phyloP scores from a whole-genome alignment of 208 protist species.

The Leishmania lainsoni region DNA sequence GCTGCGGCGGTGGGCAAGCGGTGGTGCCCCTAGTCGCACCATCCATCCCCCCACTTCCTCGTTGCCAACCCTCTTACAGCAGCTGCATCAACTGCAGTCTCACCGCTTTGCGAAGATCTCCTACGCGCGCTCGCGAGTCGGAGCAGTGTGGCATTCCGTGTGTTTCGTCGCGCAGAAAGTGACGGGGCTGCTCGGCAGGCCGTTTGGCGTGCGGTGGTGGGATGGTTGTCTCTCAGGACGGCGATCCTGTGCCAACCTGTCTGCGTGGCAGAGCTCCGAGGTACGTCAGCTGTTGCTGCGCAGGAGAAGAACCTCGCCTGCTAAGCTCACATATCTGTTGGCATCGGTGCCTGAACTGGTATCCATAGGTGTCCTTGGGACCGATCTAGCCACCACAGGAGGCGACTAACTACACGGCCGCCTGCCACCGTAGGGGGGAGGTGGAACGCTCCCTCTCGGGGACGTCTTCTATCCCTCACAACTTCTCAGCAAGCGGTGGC shows the following conservation, averaged over 20 bases:
- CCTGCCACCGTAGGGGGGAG: not conserved
- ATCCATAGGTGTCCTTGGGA: not conserved
- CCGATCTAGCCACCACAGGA: not conserved
- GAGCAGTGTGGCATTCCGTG: not conserved
- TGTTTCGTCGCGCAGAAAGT: not conserved
- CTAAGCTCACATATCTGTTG: not conserved
- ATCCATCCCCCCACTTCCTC: not conserved
- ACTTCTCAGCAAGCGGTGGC: not conserved
- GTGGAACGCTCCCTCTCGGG: not conserved
- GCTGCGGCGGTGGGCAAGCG: constrained; percentile 1
- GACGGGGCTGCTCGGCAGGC: constrained; percentile 13
- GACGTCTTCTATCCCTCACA: not conserved
- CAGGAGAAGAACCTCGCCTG: not conserved
- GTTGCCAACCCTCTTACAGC: not conserved
- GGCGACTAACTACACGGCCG: not conserved
- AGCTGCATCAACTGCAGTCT: not conserved
- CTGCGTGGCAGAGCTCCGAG: not conserved
- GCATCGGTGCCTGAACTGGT: not conserved
- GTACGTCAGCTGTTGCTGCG: not conserved
- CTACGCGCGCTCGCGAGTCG: not conserved
- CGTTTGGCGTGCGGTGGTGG: constrained; percentile 24
- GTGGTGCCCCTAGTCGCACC: not conserved
- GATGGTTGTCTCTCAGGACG: constrained; percentile 8
- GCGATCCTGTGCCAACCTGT: not conserved
- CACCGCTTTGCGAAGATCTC: not conserved